Evolutionary conservation across 208 protist species (phyloP).

Genomic region (Trypanosoma vivax): DNA sequence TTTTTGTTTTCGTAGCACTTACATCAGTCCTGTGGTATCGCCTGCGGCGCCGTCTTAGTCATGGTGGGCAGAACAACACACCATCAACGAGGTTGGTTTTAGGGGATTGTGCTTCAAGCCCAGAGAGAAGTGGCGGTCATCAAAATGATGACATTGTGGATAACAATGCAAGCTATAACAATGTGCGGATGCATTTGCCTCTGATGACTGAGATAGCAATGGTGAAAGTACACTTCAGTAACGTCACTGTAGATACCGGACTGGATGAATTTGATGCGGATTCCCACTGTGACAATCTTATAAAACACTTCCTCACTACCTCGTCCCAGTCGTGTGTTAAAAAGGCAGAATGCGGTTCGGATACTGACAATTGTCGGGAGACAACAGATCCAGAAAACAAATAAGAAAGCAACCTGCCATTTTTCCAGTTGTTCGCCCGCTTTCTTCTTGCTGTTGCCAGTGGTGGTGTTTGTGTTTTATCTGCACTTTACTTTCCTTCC

Average conservation of each 20-base stretch:
- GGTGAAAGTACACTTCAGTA: neutral
- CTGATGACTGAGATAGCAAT: too few relatives aligned
- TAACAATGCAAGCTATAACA: too few relatives aligned
- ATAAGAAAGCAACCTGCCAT: neutral
- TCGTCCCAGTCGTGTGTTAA: neutral
- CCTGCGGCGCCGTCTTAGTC: too few relatives aligned
- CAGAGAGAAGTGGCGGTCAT: too few relatives aligned
- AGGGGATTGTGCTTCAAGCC: too few relatives aligned
- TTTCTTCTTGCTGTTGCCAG: neutral
- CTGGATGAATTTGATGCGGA: slow-evolving; percentile 14
- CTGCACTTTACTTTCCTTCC: neutral
- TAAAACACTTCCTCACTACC: slow-evolving; percentile 4
- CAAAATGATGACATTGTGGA: too few relatives aligned
- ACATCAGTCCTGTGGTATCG: neutral
- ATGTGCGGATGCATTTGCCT: too few relatives aligned
- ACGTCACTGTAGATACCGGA: neutral
- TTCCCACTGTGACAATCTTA: slow-evolving; percentile 6
- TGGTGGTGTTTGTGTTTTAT: neutral
- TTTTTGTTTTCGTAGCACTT: neutral
- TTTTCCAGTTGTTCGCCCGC: neutral
- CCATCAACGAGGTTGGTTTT: too few relatives aligned
- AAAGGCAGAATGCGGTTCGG: neutral
- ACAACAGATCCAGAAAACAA: neutral
- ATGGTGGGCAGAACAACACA: too few relatives aligned
- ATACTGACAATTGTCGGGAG: too few relatives aligned